Base-by-base conservation (phyloP, 768 basidiomycete species). In the Boletus huronensis region DNA sequence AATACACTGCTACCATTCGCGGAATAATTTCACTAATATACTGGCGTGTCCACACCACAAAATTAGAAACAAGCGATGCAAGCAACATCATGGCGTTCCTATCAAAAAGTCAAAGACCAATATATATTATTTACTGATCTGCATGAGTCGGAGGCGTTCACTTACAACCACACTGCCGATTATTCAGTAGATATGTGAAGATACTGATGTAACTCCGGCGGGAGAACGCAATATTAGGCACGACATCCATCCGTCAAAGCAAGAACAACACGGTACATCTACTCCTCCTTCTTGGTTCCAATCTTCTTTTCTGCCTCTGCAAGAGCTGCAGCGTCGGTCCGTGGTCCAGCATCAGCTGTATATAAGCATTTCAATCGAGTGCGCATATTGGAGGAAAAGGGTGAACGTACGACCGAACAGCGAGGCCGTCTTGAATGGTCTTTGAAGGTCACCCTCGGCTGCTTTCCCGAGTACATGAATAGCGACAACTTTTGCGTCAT, bases 231-330 rank as follows among this genome's bases (percentile, higher is more conserved):
- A 29, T 17, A 51, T 45, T 52, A 54, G 34, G 55, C 43, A 57
- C 47, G 50, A 47, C 45, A 58, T 66, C 61, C 61, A 54, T 58
- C 58, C 62, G 21, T 55, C 53, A 57, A 62, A 57, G 53, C 48
- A 67, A 60, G 51, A 54, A 34, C 21, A 52, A 46, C 42, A 43
- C 32, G 23, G 46, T 56, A 55, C 53, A 58, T 58, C 59, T 79
- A 83, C 62, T 87, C 87, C 55, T 93, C 90, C 73, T 96, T 92
- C 77, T 90, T 90, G 70, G 80, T 76, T 21, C 80, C 87, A 40
- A 86, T 76, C 56, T 84, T 83, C 75, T 94, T 95, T 75, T 95
- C 93, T 21, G 93, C 93, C 66, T 90, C 89, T 48, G 90, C 82
- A 64, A 95, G 88, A 45, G 88, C 78, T 3, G 92, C 94, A 43